phyloP scores from a whole-genome alignment of 1,284 basidiomycete genomes.

The Bondarzewia mesenterica region DNA sequence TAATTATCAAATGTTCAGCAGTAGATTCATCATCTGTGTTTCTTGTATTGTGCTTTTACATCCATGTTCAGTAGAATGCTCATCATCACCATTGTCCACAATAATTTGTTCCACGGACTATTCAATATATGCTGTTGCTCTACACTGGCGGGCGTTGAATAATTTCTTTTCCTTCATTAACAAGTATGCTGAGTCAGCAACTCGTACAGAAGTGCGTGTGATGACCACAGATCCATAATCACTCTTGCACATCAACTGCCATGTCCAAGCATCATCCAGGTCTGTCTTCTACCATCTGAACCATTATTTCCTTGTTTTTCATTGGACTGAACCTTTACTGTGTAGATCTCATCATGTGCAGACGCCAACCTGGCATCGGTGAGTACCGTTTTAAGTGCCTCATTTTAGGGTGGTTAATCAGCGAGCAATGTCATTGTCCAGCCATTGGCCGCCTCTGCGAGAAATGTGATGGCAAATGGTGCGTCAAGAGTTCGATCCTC shows the following conservation, averaged over 20 bases:
- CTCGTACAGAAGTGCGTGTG: not conserved
- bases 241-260: slow-evolving; percentile 15
- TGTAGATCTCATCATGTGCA: slow-evolving; percentile 91
- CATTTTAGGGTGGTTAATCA: too few species aligned
- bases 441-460: slow-evolving; percentile 97
- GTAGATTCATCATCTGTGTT: not conserved
- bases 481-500: slow-evolving; percentile 18
- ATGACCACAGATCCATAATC: not conserved
- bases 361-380: slow-evolving; percentile 94
- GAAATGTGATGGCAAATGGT: slow-evolving; percentile 99
- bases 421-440: slow-evolving; percentile 20
- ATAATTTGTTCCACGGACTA: not conserved
- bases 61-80: not conserved
- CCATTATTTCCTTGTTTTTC: too few species aligned
- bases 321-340: slow-evolving; percentile 1
- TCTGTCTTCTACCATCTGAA: slow-evolving; percentile 29
- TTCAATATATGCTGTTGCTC: not conserved
- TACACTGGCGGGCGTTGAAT: too few species aligned
- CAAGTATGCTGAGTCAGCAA: not conserved
- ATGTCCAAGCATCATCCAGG: slow-evolving; percentile 94
- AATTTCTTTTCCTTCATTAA: too few species aligned
- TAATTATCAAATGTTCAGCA: slow-evolving; percentile 25
- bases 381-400: slow-evolving; percentile 31
- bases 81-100: not conserved
- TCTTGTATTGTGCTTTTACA: not conserved